These are phyloP conservation scores for Saccharomycopsis schoenii DNA, from an alignment of 805 yeast species.

Conservation along the genomic window DNA sequence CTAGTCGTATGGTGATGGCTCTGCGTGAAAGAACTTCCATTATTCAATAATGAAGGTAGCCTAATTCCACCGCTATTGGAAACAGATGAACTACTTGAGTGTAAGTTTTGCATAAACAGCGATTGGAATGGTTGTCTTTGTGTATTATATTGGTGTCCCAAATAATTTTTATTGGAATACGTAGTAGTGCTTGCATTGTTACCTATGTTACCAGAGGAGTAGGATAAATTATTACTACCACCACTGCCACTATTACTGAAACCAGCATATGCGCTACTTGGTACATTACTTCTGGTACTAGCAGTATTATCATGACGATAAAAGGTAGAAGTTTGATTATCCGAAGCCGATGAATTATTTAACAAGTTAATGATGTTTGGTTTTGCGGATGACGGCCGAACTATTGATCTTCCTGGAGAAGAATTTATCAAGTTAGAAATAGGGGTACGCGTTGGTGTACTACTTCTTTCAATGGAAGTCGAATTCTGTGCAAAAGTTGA, in stretches of 20 bases:
- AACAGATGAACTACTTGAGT: neutral
- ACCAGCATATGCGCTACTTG: neutral
- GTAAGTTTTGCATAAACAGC: neutral
- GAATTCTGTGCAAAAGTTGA: neutral
- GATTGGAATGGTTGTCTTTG: constrained; percentile 1
- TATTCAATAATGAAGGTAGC: neutral
- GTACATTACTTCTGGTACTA: neutral
- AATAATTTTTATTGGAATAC: neutral
- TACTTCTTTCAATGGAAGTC: neutral
- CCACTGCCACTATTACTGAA: neutral
- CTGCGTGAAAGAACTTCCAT: neutral
- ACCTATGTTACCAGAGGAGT: neutral
- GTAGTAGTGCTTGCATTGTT: neutral
- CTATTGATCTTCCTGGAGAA: neutral
- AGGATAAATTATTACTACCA: neutral
- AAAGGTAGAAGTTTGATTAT: neutral
- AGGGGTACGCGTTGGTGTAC: constrained; percentile 2
- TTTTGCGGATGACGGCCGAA: neutral
- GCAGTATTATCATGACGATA: neutral
- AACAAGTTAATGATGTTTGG: constrained; percentile 13
- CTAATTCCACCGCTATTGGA: neutral
- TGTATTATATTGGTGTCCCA: neutral
- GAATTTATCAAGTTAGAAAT: neutral
- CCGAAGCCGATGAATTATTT: constrained; percentile 2
- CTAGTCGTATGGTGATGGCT: neutral